Conservation (phyloP, 177 flowering plant species). For the Vitis hybrid region DNA sequence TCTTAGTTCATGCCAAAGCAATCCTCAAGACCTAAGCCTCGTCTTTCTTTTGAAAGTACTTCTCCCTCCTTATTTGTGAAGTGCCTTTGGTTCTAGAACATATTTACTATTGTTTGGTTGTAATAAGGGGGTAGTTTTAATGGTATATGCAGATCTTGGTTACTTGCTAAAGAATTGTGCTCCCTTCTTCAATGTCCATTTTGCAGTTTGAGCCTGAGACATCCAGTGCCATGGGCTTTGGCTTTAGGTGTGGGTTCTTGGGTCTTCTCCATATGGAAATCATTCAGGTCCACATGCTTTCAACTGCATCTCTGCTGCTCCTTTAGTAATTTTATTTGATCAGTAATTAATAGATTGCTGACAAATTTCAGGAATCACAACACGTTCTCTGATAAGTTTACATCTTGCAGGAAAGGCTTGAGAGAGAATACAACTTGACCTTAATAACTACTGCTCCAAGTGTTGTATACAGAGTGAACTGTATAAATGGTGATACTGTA, state of each 20-base stretch:
- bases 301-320: background rate
- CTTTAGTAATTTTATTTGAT: background rate
- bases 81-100: too few relatives aligned
- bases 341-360: background rate
- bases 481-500: slow-evolving; percentile 90
- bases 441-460: slow-evolving; percentile 97
- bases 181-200: background rate
- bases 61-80: background rate
- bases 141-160: too few relatives aligned
- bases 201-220: slow-evolving; percentile 97
- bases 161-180: too few relatives aligned
- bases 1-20: too few relatives aligned
- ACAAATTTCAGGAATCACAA: background rate
- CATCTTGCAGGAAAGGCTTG: slow-evolving; percentile 90
- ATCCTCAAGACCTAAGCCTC: too few relatives aligned
- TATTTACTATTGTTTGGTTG: too few relatives aligned
- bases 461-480: slow-evolving; percentile 86
- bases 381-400: slow-evolving; percentile 3
- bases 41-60: too few relatives aligned
- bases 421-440: slow-evolving; percentile 86
- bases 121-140: too few relatives aligned
- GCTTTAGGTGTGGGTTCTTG: slow-evolving; percentile 96
- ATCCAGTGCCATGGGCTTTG: slow-evolving; percentile 99
- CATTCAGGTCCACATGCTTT: slow-evolving; percentile 64
- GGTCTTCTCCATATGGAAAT: slow-evolving; percentile 99